phyloP scores from a whole-genome alignment of 257 asterid species.

The Nicotiana attenuata region DNA sequence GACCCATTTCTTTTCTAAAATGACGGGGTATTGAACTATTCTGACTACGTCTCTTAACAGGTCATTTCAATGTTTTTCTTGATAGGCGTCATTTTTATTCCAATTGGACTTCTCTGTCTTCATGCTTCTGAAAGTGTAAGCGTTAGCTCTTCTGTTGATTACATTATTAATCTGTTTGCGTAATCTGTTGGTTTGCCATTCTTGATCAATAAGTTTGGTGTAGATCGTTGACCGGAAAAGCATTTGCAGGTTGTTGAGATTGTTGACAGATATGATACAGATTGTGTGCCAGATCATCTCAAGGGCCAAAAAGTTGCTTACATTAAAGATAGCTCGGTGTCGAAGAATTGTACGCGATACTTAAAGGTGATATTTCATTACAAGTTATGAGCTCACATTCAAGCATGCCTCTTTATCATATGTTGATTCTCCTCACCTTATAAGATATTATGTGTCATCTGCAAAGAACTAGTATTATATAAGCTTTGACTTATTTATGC shows the following conservation, averaged over 20 bases:
- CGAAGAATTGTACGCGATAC: slow-evolving; percentile 56
- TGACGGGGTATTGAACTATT: neutral
- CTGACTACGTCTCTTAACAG: slow-evolving; percentile 33
- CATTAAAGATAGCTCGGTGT: slow-evolving; percentile 44
- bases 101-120: slow-evolving; percentile 55
- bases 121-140: slow-evolving; percentile 63
- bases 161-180: neutral
- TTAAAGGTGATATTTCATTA: slow-evolving; percentile 40
- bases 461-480: no score
- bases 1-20: neutral
- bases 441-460: neutral
- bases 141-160: slow-evolving; percentile 7
- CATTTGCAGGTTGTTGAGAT: slow-evolving; percentile 58
- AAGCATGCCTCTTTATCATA: neutral
- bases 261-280: slow-evolving; percentile 62
- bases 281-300: slow-evolving; percentile 51
- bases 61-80: slow-evolving; percentile 55
- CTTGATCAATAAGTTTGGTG: slow-evolving; percentile 6
- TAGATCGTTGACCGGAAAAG: slow-evolving; percentile 6
- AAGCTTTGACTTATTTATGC: no score
- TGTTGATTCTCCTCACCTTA: neutral
- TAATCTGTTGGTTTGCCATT: slow-evolving; percentile 6
- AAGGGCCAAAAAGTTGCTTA: slow-evolving; percentile 54
- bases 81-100: slow-evolving; percentile 56
- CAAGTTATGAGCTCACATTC: neutral